Conservation (phyloP, 1,284 basidiomycete species). For the Peniophora sp. region DNA sequence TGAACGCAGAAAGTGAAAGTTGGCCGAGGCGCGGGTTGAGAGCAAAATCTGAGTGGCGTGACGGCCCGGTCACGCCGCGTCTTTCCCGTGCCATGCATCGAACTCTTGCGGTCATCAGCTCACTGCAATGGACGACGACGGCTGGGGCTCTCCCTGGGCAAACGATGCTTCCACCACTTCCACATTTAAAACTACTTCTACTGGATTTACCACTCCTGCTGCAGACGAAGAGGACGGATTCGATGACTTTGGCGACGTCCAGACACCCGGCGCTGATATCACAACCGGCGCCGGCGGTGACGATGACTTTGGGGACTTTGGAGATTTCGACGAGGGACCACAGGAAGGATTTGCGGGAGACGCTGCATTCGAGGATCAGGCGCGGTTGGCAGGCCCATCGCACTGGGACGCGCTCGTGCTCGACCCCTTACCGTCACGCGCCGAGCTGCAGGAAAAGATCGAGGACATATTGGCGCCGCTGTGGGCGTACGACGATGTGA, state of each 20-base stretch:
- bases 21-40: background rate
- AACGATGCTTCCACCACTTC: background rate
- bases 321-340: constrained; percentile 71
- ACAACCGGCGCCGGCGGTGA: constrained; percentile 32
- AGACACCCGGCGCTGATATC: constrained; percentile 26
- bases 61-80: background rate
- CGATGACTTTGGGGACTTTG: constrained; percentile 83
- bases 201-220: constrained; percentile 13
- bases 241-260: constrained; percentile 61
- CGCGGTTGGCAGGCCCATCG: constrained; percentile 34
- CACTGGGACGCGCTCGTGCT: constrained; percentile 59
- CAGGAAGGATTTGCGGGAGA: constrained; percentile 33
- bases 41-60: background rate
- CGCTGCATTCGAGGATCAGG: constrained; percentile 32
- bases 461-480: constrained; percentile 59
- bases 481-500: constrained; percentile 44
- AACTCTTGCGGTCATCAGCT: too few species aligned
- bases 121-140: background rate
- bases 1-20: background rate
- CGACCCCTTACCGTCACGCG: constrained; percentile 52
- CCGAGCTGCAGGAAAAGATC: constrained; percentile 54
- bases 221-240: constrained; percentile 54
- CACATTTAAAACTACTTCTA: background rate
- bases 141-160: background rate
- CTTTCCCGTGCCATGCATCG: too few species aligned